Percentiles rank a stretch among this genome's conserved stretches.
Evolutionary conservation across 1,284 basidiomycete species (phyloP).

Genomic region (Flammula alnicola): DNA sequence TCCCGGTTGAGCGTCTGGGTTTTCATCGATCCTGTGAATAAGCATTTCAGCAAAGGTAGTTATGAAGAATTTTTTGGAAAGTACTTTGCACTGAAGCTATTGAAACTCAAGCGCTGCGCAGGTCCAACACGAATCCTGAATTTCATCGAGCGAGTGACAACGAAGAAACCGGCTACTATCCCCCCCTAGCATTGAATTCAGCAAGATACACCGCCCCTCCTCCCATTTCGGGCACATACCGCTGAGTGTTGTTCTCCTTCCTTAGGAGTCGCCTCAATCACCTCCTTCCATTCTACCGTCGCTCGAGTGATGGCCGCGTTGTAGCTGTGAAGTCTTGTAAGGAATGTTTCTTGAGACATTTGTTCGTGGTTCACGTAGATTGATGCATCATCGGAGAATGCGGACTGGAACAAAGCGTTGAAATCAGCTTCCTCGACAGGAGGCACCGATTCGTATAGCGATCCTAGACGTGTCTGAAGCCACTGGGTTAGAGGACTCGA

Average conservation of each 20-base stretch:
- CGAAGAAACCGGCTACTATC: constrained; percentile 46
- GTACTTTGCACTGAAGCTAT: constrained; percentile 50
- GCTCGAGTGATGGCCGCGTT: constrained; percentile 23
- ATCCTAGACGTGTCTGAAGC: not conserved
- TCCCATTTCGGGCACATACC: not conserved
- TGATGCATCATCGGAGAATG: constrained; percentile 39
- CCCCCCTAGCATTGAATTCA: constrained; percentile 29
- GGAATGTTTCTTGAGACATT: constrained; percentile 35
- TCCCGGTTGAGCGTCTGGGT: no score
- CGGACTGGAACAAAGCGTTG: constrained; percentile 28
- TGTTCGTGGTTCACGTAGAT: constrained; percentile 39
- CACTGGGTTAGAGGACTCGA: not conserved
- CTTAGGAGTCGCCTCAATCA: constrained; percentile 29
- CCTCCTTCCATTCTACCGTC: constrained; percentile 40
- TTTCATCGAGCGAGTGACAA: constrained; percentile 46
- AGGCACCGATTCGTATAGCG: not conserved
- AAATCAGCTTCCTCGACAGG: constrained; percentile 12
- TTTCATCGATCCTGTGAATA: no score
- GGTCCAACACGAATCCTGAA: constrained; percentile 48
- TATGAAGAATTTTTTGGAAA: no score
- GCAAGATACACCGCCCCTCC: not conserved
- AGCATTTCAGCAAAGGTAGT: no score
- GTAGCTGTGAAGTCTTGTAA: constrained; percentile 26
- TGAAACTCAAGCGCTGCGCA: constrained; percentile 40
- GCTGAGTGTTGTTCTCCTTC: not conserved